Evolutionary conservation across 495 filamentous ascomycete species (phyloP).

Genomic region (Viridothelium virens): DNA sequence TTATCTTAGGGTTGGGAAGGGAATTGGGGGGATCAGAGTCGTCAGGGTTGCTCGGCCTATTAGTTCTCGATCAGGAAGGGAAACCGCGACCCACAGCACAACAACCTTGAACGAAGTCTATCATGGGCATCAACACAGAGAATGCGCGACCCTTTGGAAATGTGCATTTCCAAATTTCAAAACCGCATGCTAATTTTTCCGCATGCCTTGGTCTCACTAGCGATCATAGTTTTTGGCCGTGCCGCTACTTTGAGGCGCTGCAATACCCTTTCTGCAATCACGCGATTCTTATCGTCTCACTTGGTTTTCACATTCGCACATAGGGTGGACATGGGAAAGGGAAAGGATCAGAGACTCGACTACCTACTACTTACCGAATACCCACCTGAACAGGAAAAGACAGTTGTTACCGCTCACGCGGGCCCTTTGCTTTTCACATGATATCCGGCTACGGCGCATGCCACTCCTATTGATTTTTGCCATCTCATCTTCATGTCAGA

Average conservation of each 20-base stretch:
- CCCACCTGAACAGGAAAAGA: neutral
- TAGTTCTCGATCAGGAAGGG: neutral
- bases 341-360: neutral
- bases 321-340: neutral
- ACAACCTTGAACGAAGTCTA: neutral
- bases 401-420: constrained; percentile 7
- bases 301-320: neutral
- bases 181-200: constrained; percentile 8
- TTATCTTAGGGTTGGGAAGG: neutral
- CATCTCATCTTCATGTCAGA: no score
- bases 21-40: neutral
- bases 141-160: neutral
- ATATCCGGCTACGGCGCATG: neutral
- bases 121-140: neutral
- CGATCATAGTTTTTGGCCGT: neutral
- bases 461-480: neutral
- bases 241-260: no score
- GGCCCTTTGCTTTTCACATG: constrained; percentile 3
- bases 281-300: neutral
- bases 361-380: neutral
- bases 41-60: neutral
- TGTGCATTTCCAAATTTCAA: neutral
- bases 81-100: neutral
- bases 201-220: constrained; percentile 5
- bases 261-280: neutral